These are phyloP conservation scores for Aspergillus persii DNA, from an alignment of 2,329 filamentous ascomycete species.

Conservation along the genomic window DNA sequence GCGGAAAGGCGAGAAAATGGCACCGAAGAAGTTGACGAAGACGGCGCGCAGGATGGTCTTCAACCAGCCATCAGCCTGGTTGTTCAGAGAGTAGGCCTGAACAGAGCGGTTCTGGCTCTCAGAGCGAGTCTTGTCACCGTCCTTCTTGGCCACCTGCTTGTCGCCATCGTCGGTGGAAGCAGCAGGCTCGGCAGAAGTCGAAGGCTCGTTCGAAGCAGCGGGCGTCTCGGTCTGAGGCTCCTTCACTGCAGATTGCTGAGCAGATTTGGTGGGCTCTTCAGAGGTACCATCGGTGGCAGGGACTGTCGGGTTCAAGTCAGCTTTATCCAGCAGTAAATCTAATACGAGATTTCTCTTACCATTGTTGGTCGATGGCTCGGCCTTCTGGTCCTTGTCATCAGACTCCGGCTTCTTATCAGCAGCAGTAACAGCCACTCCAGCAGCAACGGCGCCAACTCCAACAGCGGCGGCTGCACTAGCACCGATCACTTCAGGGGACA, in stretches of 20 bases:
- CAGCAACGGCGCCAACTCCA: slow-evolving; percentile 24
- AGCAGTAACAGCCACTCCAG: slow-evolving; percentile 19
- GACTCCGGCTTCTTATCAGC: slow-evolving; percentile 12
- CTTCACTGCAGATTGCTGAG: slow-evolving; percentile 5
- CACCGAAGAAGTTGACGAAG: slow-evolving; percentile 41
- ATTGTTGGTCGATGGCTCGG: neutral
- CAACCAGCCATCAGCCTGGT: slow-evolving; percentile 40
- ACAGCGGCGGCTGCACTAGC: slow-evolving; percentile 27
- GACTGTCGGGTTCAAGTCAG: slow-evolving; percentile 31
- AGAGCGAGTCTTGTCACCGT: slow-evolving; percentile 28
- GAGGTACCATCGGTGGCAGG: slow-evolving; percentile 32
- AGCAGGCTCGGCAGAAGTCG: slow-evolving; percentile 1
- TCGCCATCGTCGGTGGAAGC: slow-evolving; percentile 12
- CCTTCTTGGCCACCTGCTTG: slow-evolving; percentile 16
- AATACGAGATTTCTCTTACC: slow-evolving; percentile 5
- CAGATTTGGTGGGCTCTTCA: slow-evolving; percentile 51
- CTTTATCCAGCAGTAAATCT: slow-evolving; percentile 28
- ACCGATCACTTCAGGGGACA: slow-evolving; percentile 25
- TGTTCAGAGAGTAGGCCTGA: slow-evolving; percentile 38
- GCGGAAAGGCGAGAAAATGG: slow-evolving; percentile 40
- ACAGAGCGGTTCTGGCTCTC: slow-evolving; percentile 39
- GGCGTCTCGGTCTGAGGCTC: slow-evolving; percentile 9
- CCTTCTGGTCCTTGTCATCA: slow-evolving; percentile 14
- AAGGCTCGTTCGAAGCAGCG: slow-evolving; percentile 5
- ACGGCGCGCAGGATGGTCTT: slow-evolving; percentile 41